Evolutionary conservation across 306 rosid species (phyloP), one percentile per base, ranked within the genome.

Genomic region (Vigna radiata): DNA sequence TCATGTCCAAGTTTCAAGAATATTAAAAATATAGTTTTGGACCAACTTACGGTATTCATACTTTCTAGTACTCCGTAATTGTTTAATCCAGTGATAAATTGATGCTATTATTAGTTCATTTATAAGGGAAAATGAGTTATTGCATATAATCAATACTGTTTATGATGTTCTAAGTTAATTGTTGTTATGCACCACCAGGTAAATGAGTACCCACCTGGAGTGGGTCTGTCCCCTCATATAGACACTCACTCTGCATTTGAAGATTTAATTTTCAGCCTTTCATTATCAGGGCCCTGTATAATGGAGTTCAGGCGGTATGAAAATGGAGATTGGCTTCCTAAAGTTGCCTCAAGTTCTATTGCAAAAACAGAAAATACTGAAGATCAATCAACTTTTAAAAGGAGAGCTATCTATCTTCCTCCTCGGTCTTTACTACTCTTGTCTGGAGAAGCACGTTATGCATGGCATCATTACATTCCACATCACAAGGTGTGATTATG

Each of bases 221-320:
- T 91, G 86, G 98, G 98, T 17, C 84, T 94, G 90, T 89, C 98
- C 83, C 98, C 98, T 53, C 98, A 94, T 83, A 81, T 94, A 58
- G 98, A 94, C 89, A 94, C 98, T 66, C 98, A 94, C 86, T 94
- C 98, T 85, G 98, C 97, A 73, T 94, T 94, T 84, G 98, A 90
- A 62, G 97, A 95, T 85, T 87, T 88, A 71, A 94, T 94, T 83
- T 91, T 94, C 87, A 94, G 97, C 88, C 97, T 94, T 87, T 94
- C 97, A 53, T 79, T 91, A 78, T 93, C 96, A 64, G 97, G 98
- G 84, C 97, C 98, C 69, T 94, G 98, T 89, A 89, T 94, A 23
- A 94, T 94, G 98, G 98, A 94, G 86, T 94, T 94, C 87, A 87
- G 98, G 77, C 86, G 76, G 83, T 90, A 90, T 36, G 80, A 65